Conservation (phyloP, 148 eudicot genomes). For the Limonium bicolor region DNA sequence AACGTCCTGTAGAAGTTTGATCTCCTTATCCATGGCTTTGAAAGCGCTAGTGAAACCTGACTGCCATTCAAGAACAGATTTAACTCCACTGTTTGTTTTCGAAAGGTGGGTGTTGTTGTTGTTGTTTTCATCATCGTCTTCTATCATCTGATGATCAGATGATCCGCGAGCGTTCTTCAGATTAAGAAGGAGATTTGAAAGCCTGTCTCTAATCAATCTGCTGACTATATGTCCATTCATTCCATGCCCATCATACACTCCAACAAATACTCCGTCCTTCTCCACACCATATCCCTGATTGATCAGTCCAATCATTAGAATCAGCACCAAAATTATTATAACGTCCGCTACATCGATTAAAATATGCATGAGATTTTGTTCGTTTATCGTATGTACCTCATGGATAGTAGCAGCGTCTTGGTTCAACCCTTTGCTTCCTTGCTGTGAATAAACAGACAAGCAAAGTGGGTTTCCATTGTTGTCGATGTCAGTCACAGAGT, state of each 20-base stretch:
- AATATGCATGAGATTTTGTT: not conserved
- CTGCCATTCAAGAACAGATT: conserved; percentile 22
- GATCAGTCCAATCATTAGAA: not conserved
- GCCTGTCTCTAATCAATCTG: conserved; percentile 41
- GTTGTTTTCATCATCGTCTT: too few relatives aligned
- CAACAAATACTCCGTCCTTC: conserved; percentile 45
- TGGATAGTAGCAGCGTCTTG: conserved; percentile 69
- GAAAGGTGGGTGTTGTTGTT: too few relatives aligned
- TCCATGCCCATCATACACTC: conserved; percentile 85
- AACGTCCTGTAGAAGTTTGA: conserved; percentile 33
- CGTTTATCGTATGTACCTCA: conserved; percentile 25
- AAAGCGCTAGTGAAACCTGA: conserved; percentile 41
- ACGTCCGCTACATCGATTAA: too few relatives aligned
- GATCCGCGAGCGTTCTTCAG: conserved; percentile 15
- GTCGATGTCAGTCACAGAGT: too few relatives aligned
- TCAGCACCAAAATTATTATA: not conserved
- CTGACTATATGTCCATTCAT: conserved; percentile 59
- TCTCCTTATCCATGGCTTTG: conserved; percentile 62
- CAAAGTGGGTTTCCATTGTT: too few relatives aligned
- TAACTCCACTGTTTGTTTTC: conserved; percentile 7
- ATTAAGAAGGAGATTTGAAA: conserved; percentile 39
- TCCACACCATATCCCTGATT: conserved; percentile 51
- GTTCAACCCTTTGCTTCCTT: conserved; percentile 56
- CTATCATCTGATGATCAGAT: not conserved
- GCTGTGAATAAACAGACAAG: not conserved